Percentiles rank a stretch among this genome's conserved stretches.
These are phyloP conservation scores for Esteya vermicola DNA, from an alignment of 2,329 filamentous ascomycete species.

Conservation along the genomic window DNA sequence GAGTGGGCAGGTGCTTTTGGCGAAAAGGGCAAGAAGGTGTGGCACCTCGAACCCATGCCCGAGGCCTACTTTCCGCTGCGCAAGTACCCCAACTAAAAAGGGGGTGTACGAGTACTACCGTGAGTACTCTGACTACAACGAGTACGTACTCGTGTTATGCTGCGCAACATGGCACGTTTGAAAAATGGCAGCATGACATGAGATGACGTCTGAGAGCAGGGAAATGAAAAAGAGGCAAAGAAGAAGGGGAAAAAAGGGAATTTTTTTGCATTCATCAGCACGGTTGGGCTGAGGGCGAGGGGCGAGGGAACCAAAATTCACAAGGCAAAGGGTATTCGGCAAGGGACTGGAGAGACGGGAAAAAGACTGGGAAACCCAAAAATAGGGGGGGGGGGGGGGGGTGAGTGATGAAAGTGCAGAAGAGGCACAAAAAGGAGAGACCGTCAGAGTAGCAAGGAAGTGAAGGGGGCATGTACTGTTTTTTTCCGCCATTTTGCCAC, in stretches of 20 bases:
- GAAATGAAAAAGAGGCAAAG: background rate
- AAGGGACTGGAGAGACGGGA: no score
- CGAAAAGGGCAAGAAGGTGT: constrained; percentile 27
- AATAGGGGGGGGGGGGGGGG: background rate
- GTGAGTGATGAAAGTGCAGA: background rate
- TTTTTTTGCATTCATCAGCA: background rate
- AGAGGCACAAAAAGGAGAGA: background rate
- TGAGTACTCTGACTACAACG: no score
- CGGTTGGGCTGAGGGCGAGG: no score
- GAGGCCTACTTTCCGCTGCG: constrained; percentile 41
- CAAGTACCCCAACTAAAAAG: constrained; percentile 40
- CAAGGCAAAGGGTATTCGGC: no score
- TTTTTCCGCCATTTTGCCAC: no score
- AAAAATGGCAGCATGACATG: no score
- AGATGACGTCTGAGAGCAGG: background rate
- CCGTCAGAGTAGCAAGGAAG: background rate
- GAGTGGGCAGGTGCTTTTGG: constrained; percentile 41
- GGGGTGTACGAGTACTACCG: no score
- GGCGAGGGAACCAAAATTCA: no score
- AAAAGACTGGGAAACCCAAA: background rate
- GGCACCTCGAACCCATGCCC: constrained; percentile 49
- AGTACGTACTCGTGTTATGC: no score
- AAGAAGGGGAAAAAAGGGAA: background rate
- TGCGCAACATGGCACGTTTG: background rate
- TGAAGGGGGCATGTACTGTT: no score